phyloP scores from a whole-genome alignment of 176 grass and related monocot genomes.

The Oryza australiensis region DNA sequence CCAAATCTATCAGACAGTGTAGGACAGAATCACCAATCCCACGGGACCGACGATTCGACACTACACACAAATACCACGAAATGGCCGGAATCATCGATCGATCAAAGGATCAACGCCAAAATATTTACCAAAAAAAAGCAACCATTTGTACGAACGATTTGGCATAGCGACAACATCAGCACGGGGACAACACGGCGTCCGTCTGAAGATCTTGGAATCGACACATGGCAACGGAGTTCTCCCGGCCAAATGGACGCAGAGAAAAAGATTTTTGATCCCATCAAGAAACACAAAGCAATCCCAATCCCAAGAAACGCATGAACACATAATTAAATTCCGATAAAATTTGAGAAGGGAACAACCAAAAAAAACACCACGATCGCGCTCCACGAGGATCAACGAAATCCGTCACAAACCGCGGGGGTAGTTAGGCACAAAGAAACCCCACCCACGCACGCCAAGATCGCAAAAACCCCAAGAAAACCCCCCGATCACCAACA shows the following conservation, averaged over 20 bases:
- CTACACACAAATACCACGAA: not conserved
- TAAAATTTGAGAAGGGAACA: not conserved
- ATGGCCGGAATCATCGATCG: slow-evolving; percentile 31
- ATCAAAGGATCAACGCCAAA: slow-evolving; percentile 31
- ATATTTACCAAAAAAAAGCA: slow-evolving; percentile 7
- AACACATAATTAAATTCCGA: not conserved
- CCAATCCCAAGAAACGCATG: not conserved
- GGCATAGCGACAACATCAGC: not conserved
- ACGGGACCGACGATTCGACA: not conserved
- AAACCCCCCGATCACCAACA: slow-evolving; percentile 25
- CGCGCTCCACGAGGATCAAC: not conserved
- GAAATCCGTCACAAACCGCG: not conserved
- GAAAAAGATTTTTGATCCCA: not conserved
- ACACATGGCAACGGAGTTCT: slow-evolving; percentile 10
- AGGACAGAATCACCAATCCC: slow-evolving; percentile 21
- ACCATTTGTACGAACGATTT: slow-evolving; percentile 5
- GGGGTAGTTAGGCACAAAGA: not conserved
- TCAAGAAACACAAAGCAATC: not conserved
- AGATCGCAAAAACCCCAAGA: slow-evolving; percentile 54
- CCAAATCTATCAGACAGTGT: slow-evolving; percentile 22
- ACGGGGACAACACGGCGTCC: not conserved
- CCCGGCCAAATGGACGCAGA: not conserved
- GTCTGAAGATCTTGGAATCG: not conserved
- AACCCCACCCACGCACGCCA: slow-evolving; percentile 25
- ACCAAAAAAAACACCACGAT: not conserved